Evolutionary conservation across 352 stramenopile species (phyloP).

Genomic region (Globisporangium yorkense): DNA sequence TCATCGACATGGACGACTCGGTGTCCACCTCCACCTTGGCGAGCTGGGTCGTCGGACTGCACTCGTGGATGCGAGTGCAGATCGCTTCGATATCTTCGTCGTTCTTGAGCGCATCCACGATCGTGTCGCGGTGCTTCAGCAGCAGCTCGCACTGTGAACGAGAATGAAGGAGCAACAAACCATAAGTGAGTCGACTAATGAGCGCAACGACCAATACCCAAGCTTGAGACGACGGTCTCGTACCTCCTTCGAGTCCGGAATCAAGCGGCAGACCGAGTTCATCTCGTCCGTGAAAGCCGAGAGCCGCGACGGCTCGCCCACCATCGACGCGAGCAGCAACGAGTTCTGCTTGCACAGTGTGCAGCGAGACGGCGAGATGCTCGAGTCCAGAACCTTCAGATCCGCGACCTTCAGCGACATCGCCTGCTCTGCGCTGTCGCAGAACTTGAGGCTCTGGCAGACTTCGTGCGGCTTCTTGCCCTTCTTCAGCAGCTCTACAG

Average conservation of each 20-base stretch:
- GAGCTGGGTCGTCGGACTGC: slow-evolving; percentile 6
- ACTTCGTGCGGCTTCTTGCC: slow-evolving; percentile 60
- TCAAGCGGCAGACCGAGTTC: slow-evolving; percentile 47
- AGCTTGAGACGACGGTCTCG: too few species aligned
- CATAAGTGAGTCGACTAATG: background rate
- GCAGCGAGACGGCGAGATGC: slow-evolving; percentile 36
- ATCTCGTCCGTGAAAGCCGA: slow-evolving; percentile 41
- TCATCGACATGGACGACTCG: slow-evolving; percentile 41
- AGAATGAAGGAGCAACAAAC: background rate
- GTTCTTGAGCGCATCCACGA: slow-evolving; percentile 47
- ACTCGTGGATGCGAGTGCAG: slow-evolving; percentile 42
- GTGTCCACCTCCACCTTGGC: slow-evolving; percentile 9
- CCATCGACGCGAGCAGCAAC: slow-evolving; percentile 45
- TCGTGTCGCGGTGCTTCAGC: slow-evolving; percentile 39
- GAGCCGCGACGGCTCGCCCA: slow-evolving; percentile 36
- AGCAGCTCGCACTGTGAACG: slow-evolving; percentile 40
- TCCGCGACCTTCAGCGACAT: slow-evolving; percentile 22
- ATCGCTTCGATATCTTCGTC: slow-evolving; percentile 45
- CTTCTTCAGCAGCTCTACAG: slow-evolving; percentile 34
- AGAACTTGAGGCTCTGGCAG: slow-evolving; percentile 51
- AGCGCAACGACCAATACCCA: background rate
- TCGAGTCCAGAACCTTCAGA: slow-evolving; percentile 35
- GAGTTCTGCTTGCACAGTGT: slow-evolving; percentile 55
- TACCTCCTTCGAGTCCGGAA: slow-evolving; percentile 41
- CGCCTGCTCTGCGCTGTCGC: slow-evolving; percentile 12